Evolutionary conservation across 2,329 filamentous ascomycete species (phyloP).

Genomic region (Huntiella savannae): DNA sequence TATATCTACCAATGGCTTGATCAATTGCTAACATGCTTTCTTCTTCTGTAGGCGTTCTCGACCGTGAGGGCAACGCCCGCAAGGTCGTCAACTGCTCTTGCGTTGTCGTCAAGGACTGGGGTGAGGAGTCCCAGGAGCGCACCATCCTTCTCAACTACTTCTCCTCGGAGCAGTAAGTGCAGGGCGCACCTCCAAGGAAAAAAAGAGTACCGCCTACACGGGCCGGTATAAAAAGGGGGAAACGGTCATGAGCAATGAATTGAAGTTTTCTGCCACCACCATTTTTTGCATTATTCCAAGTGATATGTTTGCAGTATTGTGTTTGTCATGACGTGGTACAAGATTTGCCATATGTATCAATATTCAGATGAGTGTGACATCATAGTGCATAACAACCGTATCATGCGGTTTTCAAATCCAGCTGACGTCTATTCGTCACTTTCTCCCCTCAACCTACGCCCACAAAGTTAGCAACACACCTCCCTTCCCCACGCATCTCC

Average conservation of each 20-base stretch:
- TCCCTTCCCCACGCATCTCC: background rate
- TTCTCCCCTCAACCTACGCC: slow-evolving; percentile 23
- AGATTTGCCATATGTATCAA: too few species aligned
- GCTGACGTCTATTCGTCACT: slow-evolving; percentile 15
- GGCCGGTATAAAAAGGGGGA: slow-evolving; percentile 14
- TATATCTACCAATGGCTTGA: background rate
- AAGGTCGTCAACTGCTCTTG: slow-evolving; percentile 99
- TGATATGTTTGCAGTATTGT: too few species aligned
- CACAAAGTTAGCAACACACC: background rate
- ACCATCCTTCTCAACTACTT: slow-evolving; percentile 99
- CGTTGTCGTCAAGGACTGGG: slow-evolving; percentile 99
- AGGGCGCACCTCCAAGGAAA: slow-evolving; percentile 20
- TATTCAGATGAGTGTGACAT: too few species aligned
- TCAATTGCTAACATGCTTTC: slow-evolving; percentile 17
- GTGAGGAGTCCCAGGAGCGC: slow-evolving; percentile 98
- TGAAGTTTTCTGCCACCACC: slow-evolving; percentile 10
- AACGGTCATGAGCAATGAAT: slow-evolving; percentile 9
- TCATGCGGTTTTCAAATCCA: too few species aligned
- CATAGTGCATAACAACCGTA: too few species aligned
- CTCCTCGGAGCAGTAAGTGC: slow-evolving; percentile 62
- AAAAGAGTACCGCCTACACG: slow-evolving; percentile 14
- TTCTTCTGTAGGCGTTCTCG: slow-evolving; percentile 57
- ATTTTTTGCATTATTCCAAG: background rate
- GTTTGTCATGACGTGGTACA: too few species aligned
- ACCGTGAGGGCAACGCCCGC: slow-evolving; percentile 97